phyloP scores from a whole-genome alignment of 805 yeast species.

The Saccharomycopsis sp. region DNA sequence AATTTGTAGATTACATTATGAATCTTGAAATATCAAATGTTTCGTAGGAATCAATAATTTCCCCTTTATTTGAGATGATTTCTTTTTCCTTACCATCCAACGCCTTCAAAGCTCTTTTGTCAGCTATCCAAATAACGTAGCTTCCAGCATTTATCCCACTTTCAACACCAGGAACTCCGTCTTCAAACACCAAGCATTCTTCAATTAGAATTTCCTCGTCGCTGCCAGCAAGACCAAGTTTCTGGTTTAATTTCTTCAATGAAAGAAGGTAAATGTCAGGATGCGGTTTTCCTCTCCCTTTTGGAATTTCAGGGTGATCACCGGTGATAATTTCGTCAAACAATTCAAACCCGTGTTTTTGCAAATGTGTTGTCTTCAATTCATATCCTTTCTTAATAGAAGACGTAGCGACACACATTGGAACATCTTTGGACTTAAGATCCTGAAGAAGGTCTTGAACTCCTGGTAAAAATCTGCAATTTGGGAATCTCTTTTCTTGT shows the following conservation, averaged over 20 bases:
- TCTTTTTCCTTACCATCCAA: slow-evolving; percentile 44
- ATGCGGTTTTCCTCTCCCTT: slow-evolving; percentile 85
- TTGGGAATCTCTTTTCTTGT: slow-evolving; percentile 54
- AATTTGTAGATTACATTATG: slow-evolving; percentile 29
- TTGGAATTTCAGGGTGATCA: slow-evolving; percentile 76
- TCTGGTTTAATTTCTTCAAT: slow-evolving; percentile 59
- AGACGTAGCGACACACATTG: slow-evolving; percentile 89
- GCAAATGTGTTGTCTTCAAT: slow-evolving; percentile 67
- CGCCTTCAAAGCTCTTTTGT: slow-evolving; percentile 56
- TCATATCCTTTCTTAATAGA: slow-evolving; percentile 54
- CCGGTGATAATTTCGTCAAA: slow-evolving; percentile 75
- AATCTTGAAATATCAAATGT: slow-evolving; percentile 46
- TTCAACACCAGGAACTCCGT: slow-evolving; percentile 85
- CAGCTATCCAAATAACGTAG: slow-evolving; percentile 92
- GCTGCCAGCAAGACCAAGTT: slow-evolving; percentile 26
- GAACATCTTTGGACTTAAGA: slow-evolving; percentile 41
- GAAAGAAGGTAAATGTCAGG: slow-evolving; percentile 93
- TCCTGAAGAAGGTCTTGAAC: slow-evolving; percentile 59
- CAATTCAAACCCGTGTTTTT: slow-evolving; percentile 46
- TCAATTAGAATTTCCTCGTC: slow-evolving; percentile 48
- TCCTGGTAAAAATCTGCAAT: slow-evolving; percentile 63
- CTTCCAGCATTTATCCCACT: slow-evolving; percentile 83
- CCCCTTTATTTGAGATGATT: slow-evolving; percentile 52
- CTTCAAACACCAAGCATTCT: slow-evolving; percentile 90
- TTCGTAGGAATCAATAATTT: slow-evolving; percentile 42